Base-by-base conservation (phyloP, 73 alveolate species). In the Paramecium biaurelia region DNA sequence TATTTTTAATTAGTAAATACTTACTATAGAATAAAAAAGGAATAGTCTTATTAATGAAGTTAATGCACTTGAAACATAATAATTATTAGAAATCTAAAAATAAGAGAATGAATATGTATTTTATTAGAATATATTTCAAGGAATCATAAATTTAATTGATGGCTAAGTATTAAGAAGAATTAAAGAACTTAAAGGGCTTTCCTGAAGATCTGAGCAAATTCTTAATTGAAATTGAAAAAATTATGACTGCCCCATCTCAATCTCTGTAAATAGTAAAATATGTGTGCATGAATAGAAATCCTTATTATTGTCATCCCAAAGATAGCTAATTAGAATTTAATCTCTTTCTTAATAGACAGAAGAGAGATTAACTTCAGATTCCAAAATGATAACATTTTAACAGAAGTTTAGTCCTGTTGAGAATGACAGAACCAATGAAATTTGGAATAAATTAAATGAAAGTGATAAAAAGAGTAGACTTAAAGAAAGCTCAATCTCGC, bases 171-270 rank as follows among this genome's bases (percentile, higher is more conserved):
- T 26, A 63, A 30, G 84, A 63, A 12, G 84, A 63, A 24, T 9
- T 63, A 63, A 63, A 32, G 26, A 63, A 63, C 28, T 32, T 23
- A 30, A 63, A 63, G 12, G 84, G 41, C 12, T 30, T 63, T 30
- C 84, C 84, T 30, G 84, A 63, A 63, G 84, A 63, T 26, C 7
- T 63, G 26, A 63, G 84, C 84, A 63, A 63, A 63, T 63, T 63
- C 45, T 63, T 63, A 63, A 63, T 63, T 63, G 84, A 63, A 63
- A 63, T 63, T 30, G 84, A 63, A 63, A 63, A 63, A 63, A 32
- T 63, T 30, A 63, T 63, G 45, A 63, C 84, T 30, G 84, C 84
- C 21, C 84, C 84, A 63, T 63, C 84, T 63, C 21, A 63, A 63
- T 63, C 84, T 30, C 45, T 63, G 45, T 63, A 63, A 63, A 30